phyloP scores from a whole-genome alignment of 108 stramenopile genomes.

The Nitzschia inconspicua region DNA sequence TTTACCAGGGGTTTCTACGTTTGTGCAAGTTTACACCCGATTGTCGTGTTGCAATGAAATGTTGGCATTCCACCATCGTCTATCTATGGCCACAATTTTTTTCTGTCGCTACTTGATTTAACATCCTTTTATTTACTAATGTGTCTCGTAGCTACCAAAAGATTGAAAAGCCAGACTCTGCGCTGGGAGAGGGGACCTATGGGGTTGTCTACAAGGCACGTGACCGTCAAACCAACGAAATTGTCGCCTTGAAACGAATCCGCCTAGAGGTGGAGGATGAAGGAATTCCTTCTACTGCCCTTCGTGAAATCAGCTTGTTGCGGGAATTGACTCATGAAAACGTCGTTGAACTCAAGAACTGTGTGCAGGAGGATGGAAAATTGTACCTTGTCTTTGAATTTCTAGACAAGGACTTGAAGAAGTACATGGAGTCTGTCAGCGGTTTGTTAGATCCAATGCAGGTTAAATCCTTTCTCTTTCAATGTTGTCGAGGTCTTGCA shows the following conservation, averaged over 20 bases:
- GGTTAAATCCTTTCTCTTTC: slow-evolving; percentile 86
- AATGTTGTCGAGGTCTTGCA: slow-evolving; percentile 84
- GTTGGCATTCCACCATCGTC: too few species aligned
- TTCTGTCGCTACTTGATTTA: too few species aligned
- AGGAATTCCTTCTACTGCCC: slow-evolving; percentile 97
- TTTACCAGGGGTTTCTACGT: too few species aligned
- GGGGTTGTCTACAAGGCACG: slow-evolving; percentile 91
- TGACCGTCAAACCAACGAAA: slow-evolving; percentile 86
- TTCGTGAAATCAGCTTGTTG: slow-evolving; percentile 94
- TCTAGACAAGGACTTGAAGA: slow-evolving; percentile 94
- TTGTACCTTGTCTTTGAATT: slow-evolving; percentile 99
- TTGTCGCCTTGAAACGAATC: slow-evolving; percentile 97
- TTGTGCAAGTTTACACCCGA: too few species aligned
- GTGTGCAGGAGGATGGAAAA: slow-evolving; percentile 81
- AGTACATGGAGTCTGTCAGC: slow-evolving; percentile 87
- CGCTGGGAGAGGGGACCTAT: slow-evolving; percentile 95
- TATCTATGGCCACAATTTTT: too few species aligned
- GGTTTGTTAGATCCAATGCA: slow-evolving; percentile 74
- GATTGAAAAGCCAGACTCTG: slow-evolving; percentile 94
- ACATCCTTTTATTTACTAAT: neutral
- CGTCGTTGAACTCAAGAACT: slow-evolving; percentile 89
- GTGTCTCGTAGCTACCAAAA: slow-evolving; percentile 87
- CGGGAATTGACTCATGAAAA: slow-evolving; percentile 94
- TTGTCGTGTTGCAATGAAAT: too few species aligned
- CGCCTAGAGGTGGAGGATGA: slow-evolving; percentile 97